phyloP scores from a whole-genome alignment of 352 stramenopile genomes.

The Elongisporangium anandrum region DNA sequence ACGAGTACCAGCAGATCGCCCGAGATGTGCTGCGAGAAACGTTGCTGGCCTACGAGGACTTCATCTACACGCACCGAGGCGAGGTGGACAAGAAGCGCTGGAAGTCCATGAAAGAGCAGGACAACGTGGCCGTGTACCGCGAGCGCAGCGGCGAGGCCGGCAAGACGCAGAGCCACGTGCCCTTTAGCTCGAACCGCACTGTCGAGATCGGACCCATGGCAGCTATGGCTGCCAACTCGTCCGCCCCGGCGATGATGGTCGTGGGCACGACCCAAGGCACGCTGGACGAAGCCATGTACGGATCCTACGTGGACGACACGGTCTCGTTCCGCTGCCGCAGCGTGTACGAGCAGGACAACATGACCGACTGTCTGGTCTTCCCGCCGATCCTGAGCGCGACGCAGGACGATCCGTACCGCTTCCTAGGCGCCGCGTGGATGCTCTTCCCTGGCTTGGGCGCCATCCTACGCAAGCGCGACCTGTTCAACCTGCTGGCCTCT shows the following conservation, averaged over 20 bases:
- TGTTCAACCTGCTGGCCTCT: constrained; percentile 32
- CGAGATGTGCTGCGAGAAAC: constrained; percentile 21
- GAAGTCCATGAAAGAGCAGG: constrained; percentile 28
- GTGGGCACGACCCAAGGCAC: constrained; percentile 29
- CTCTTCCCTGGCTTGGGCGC: constrained; percentile 25
- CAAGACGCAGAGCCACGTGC: neutral
- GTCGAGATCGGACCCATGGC: constrained; percentile 41
- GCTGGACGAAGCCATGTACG: constrained; percentile 54
- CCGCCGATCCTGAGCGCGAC: constrained; percentile 35
- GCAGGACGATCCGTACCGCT: constrained; percentile 46
- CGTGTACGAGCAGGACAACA: constrained; percentile 35
- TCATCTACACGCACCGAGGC: constrained; percentile 12
- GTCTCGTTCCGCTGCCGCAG: constrained; percentile 22
- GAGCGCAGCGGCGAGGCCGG: constrained; percentile 13
- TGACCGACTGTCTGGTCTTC: constrained; percentile 49
- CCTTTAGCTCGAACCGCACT: neutral
- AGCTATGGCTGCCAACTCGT: constrained; percentile 33
- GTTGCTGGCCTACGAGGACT: constrained; percentile 35
- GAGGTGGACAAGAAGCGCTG: constrained; percentile 32
- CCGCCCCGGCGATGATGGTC: constrained; percentile 26
- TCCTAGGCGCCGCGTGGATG: constrained; percentile 42
- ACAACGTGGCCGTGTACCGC: constrained; percentile 29
- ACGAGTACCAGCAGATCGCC: constrained; percentile 20
- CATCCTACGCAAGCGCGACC: constrained; percentile 38
- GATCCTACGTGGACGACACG: constrained; percentile 32